A percentile compares a stretch with the other conserved stretches of the same genome.
Conservation (phyloP, 495 filamentous ascomycete genomes). For the Xylaria acuta region DNA sequence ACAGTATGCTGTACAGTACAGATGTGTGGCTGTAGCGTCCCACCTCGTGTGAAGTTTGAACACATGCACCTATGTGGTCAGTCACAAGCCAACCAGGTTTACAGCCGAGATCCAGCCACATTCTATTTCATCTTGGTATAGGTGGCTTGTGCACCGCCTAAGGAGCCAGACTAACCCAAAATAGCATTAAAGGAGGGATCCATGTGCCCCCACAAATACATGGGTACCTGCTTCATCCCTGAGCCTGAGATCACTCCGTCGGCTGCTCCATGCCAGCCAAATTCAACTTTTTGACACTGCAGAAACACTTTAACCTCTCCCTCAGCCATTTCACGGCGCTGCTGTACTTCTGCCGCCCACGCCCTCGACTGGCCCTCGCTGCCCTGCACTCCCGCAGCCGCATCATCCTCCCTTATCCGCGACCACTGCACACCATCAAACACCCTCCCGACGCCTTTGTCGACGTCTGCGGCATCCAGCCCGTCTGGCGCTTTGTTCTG, state of each 20-base stretch:
- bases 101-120: constrained; percentile 16
- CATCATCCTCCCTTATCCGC: constrained; percentile 15
- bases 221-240: constrained; percentile 23
- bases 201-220: neutral
- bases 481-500: constrained; percentile 30
- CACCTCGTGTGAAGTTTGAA: neutral
- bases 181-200: neutral
- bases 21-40: neutral
- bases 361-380: constrained; percentile 29
- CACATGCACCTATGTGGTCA: neutral
- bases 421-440: constrained; percentile 25
- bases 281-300: constrained; percentile 38
- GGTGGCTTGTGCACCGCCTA: constrained; percentile 8
- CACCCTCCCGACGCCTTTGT: constrained; percentile 18
- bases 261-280: constrained; percentile 31
- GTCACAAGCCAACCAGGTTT: constrained; percentile 1
- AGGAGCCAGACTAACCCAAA: neutral
- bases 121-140: constrained; percentile 1
- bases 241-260: constrained; percentile 27
- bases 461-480: constrained; percentile 18
- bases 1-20: neutral
- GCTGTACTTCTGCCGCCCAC: constrained; percentile 25
- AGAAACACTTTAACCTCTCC: constrained; percentile 39
- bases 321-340: constrained; percentile 33
- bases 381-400: constrained; percentile 24